Conservation (phyloP, 176 grass and related monocot species). For the Carex kokanica region DNA sequence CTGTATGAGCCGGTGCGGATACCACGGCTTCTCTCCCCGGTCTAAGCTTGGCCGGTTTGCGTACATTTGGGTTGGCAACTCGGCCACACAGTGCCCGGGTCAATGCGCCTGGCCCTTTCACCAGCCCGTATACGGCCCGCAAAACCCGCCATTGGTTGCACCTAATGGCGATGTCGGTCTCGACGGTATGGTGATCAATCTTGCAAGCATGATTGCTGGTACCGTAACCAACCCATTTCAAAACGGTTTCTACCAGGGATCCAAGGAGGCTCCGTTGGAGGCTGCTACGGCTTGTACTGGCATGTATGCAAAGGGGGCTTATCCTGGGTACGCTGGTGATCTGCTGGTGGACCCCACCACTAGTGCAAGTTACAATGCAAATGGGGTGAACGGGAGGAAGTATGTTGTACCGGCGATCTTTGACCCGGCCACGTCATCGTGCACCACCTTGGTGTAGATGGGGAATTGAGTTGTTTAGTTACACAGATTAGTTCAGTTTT, state of each 20-base stretch:
- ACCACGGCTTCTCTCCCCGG: slow-evolving; percentile 54
- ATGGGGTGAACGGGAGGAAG: slow-evolving; percentile 66
- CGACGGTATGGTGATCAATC: slow-evolving; percentile 85
- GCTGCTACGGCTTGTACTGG: slow-evolving; percentile 90
- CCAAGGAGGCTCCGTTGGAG: slow-evolving; percentile 70
- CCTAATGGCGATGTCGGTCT: slow-evolving; percentile 89
- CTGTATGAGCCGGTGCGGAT: slow-evolving; percentile 85
- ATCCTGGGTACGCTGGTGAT: slow-evolving; percentile 68
- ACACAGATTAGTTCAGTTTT: slow-evolving; percentile 25
- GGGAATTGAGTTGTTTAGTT: neutral
- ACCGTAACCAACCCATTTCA: slow-evolving; percentile 79
- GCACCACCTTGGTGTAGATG: slow-evolving; percentile 67
- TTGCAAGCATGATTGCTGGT: slow-evolving; percentile 80
- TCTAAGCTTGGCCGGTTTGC: slow-evolving; percentile 57
- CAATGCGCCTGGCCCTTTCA: slow-evolving; percentile 98
- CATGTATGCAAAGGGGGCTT: slow-evolving; percentile 77
- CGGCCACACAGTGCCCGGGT: slow-evolving; percentile 67
- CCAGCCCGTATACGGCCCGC: slow-evolving; percentile 84
- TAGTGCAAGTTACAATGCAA: slow-evolving; percentile 72
- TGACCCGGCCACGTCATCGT: slow-evolving; percentile 69
- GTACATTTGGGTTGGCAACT: slow-evolving; percentile 89
- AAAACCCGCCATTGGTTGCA: slow-evolving; percentile 60
- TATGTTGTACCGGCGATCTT: slow-evolving; percentile 77
- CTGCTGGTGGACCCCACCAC: slow-evolving; percentile 53
- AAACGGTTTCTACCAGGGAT: slow-evolving; percentile 76